phyloP scores from a whole-genome alignment of 2,329 filamentous ascomycete genomes.

The Ceratocystis papillata region DNA sequence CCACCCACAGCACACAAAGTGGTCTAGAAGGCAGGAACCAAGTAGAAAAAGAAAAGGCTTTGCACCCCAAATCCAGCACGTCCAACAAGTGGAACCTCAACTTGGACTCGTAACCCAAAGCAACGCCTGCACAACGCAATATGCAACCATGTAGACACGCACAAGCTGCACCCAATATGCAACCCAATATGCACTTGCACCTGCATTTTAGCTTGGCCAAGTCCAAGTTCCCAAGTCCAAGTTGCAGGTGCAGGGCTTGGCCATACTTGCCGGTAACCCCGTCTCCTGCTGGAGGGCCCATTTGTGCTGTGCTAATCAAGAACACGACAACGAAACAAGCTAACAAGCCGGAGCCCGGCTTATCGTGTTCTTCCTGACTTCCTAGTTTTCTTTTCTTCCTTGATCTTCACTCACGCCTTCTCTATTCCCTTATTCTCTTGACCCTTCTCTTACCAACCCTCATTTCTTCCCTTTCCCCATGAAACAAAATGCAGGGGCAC shows the following conservation, averaged over 20 bases:
- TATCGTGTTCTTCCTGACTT: too few relatives aligned
- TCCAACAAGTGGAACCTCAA: conserved; percentile 7
- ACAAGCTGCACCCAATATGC: neutral
- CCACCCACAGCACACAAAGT: neutral
- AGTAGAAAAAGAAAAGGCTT: neutral
- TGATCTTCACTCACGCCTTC: neutral
- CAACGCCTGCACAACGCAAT: neutral
- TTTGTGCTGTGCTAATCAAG: too few relatives aligned
- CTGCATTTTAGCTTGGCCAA: neutral
- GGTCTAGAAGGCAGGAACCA: neutral
- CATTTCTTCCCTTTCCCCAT: conserved; percentile 1
- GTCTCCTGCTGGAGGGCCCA: neutral
- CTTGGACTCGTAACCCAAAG: conserved; percentile 4
- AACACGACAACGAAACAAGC: neutral
- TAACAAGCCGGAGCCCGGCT: neutral
- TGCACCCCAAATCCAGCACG: neutral
- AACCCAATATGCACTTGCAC: neutral
- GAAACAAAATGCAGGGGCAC: conserved; percentile 16
- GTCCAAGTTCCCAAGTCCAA: conserved; percentile 4
- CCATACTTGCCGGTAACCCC: too few relatives aligned
- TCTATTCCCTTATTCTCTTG: neutral
- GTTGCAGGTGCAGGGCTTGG: neutral
- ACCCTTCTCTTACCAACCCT: conserved; percentile 1
- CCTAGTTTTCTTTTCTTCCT: neutral
- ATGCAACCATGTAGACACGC: neutral